phyloP scores from a whole-genome alignment of 257 asterid genomes.

The Fraxinus pennsylvanica region DNA sequence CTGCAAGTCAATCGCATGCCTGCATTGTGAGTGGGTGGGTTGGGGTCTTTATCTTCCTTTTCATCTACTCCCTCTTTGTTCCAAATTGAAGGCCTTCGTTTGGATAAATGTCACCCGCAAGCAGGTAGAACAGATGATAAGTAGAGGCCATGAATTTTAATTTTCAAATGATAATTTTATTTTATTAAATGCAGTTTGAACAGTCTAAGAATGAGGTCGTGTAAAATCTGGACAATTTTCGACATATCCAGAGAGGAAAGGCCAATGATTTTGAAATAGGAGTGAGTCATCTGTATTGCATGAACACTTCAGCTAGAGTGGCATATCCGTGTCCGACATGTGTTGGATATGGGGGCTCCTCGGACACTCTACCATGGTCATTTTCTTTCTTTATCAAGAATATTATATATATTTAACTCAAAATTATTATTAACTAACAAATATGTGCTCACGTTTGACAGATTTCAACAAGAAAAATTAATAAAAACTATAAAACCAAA shows the following conservation, averaged over 20 bases:
- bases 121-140: background rate
- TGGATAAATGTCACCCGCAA: background rate
- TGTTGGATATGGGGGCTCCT: no score
- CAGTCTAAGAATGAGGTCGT: background rate
- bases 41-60: background rate
- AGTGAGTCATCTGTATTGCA: background rate
- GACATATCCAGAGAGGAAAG: background rate
- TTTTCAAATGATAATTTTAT: background rate
- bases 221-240: background rate
- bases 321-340: no score
- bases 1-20: background rate
- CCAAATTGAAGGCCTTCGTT: background rate
- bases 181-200: background rate
- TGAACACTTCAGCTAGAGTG: no score
- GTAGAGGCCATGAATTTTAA: background rate
- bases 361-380: no score
- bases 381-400: no score
- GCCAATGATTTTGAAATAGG: background rate
- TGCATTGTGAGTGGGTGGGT: background rate
- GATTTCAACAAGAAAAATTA: no score
- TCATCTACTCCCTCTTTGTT: background rate
- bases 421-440: no score
- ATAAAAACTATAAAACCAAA: no score
- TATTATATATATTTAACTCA: no score
- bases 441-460: no score